A percentile compares a stretch with the other conserved stretches of the same genome.
phyloP scores from a whole-genome alignment of 306 rosid species.

The Cicer cuneatum region DNA sequence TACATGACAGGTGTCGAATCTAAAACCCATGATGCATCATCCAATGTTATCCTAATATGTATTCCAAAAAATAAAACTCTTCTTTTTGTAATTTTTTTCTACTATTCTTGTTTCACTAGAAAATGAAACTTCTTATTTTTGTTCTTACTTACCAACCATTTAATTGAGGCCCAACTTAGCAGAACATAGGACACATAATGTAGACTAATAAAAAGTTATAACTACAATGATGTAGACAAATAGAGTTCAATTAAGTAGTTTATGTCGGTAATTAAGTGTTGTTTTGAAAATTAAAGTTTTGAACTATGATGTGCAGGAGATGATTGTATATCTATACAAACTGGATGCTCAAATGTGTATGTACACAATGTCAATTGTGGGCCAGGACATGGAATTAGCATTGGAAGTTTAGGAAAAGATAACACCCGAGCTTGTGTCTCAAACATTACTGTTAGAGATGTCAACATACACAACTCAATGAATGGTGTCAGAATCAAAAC shows the following conservation, averaged over 20 bases:
- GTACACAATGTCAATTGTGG: slow-evolving; percentile 93
- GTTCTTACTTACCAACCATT: slow-evolving; percentile 38
- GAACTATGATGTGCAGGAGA: slow-evolving; percentile 67
- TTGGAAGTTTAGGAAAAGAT: slow-evolving; percentile 90
- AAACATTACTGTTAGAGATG: slow-evolving; percentile 88
- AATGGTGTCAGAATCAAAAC: slow-evolving; percentile 97
- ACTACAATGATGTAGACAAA: not conserved
- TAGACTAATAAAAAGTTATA: not conserved
- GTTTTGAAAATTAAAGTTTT: slow-evolving; percentile 11
- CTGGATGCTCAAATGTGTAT: slow-evolving; percentile 93
- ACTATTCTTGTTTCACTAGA: slow-evolving; percentile 23
- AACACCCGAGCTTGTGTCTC: slow-evolving; percentile 96
- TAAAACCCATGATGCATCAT: slow-evolving; percentile 44
- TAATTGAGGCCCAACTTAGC: slow-evolving; percentile 40
- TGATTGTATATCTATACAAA: slow-evolving; percentile 94
- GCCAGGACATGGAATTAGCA: slow-evolving; percentile 99
- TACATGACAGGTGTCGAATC: slow-evolving; percentile 41
- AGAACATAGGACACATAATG: not conserved
- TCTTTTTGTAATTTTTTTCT: not conserved
- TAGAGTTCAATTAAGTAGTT: slow-evolving; percentile 3
- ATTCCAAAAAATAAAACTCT: not conserved
- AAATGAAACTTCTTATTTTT: slow-evolving; percentile 16
- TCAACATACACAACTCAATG: slow-evolving; percentile 85
- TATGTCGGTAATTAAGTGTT: slow-evolving; percentile 29
- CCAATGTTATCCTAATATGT: slow-evolving; percentile 32